Base-by-base conservation (phyloP, 2,329 filamentous ascomycete genomes). In the Aspergillus pseudoviridinutans region DNA sequence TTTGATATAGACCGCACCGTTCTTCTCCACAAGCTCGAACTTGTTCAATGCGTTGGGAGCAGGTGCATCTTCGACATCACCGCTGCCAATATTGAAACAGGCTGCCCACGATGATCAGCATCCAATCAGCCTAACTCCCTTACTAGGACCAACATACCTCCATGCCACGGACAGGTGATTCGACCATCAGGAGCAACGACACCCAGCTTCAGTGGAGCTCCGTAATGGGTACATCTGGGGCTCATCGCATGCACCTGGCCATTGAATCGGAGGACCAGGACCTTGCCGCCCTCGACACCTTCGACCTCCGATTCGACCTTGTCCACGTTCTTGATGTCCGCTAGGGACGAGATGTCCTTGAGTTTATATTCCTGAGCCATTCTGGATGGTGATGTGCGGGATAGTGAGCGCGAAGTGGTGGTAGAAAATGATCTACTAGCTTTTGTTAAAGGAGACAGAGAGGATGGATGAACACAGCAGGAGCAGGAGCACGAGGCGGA, bases 111-210 rank as follows among this genome's bases (percentile, higher is more conserved):
- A 20, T 17, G 12, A 50, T 64, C 50, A 68, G 50, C 47, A 58
- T 17, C 47, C 6, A 38, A 5, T 17, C 14, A 38, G 12, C 5
- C 64, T 41, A 22, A 32, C n/a, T 41, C 14, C 22, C 14, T 17
- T 38, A 38, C 32, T 2, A 38, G 32, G 32, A 17, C 50, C 50
- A 20, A 73, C 81, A 63, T 72, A 94, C 91, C 91, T 79, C 93
- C 93, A 73, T 97, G 93, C 94, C 94, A 97, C 3, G 93, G 92
- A 73, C 94, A 99, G 6, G 91, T 96, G 61, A 99, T 76, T 52
- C 91, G 84, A 4, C 94, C 94, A 64, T 89, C 87, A 2, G 85
- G 84, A 7, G 90, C 90, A 61, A 99, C 77, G 7, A 97, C 87
- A 54, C 94, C 94, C 65, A 93, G 91, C 54, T 87, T 85, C 63